Evolutionary conservation across 371 early-diverging fungal genomes (phyloP).

Genomic region (Thermomucor indicae-seudaticae): DNA sequence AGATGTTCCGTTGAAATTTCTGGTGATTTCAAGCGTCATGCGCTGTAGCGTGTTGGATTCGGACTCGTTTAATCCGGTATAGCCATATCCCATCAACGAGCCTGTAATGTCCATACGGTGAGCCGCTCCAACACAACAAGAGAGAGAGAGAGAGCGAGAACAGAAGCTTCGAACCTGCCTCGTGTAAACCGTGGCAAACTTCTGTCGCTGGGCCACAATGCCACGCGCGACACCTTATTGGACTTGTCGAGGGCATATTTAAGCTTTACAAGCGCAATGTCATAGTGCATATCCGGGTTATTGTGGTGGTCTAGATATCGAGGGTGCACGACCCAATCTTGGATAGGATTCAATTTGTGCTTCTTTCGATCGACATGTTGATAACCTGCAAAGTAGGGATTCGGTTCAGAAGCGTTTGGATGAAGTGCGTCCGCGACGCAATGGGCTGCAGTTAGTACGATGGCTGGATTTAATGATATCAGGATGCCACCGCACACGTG

Average conservation of each 20-base stretch:
- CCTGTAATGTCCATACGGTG: conserved; percentile 9
- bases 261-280: conserved; percentile 34
- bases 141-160: background rate
- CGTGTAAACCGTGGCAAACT: too few relatives aligned
- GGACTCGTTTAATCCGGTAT: conserved; percentile 9
- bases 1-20: conserved; percentile 7
- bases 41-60: conserved; percentile 19
- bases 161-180: too few relatives aligned
- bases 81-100: conserved; percentile 35
- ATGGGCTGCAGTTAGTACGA: conserved; percentile 46
- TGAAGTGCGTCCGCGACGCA: conserved; percentile 30
- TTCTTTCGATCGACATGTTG: conserved; percentile 13
- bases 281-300: conserved; percentile 25
- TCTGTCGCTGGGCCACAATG: conserved; percentile 26
- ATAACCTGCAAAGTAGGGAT: conserved; percentile 23
- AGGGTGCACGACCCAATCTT: conserved; percentile 37
- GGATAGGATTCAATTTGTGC: conserved; percentile 21
- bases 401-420: conserved; percentile 8
- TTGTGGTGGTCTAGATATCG: conserved; percentile 12
- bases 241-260: conserved; percentile 20
- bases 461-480: conserved; percentile 34
- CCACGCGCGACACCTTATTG: conserved; percentile 12
- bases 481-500: conserved; percentile 46
- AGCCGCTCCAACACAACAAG: too few relatives aligned
- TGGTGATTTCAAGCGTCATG: conserved; percentile 18